Percentiles rank a stretch among this genome's conserved stretches.
Evolutionary conservation across 2,329 filamentous ascomycete genomes (phyloP).

Genomic region (Didymella lethalis): DNA sequence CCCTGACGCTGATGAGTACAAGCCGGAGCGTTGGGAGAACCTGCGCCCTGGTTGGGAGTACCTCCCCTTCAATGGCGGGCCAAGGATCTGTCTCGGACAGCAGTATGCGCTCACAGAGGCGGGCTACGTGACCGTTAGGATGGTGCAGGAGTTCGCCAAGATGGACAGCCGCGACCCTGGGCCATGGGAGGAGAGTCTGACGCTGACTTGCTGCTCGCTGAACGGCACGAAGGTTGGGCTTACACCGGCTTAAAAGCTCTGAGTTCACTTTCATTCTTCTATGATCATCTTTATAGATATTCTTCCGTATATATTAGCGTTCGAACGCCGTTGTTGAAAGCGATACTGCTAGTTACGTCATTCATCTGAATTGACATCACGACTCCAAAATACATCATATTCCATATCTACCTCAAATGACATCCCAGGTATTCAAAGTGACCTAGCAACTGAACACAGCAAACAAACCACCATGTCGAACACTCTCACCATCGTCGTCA

Average conservation of each 20-base stretch:
- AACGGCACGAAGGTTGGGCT: slow-evolving; percentile 45
- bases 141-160: slow-evolving; percentile 43
- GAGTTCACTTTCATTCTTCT: background rate
- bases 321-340: background rate
- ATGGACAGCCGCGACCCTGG: slow-evolving; percentile 43
- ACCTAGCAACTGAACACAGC: background rate
- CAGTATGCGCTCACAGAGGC: slow-evolving; percentile 50
- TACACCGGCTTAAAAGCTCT: slow-evolving; percentile 28
- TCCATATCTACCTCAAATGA: background rate
- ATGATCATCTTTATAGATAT: background rate
- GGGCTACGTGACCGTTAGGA: slow-evolving; percentile 43
- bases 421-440: background rate
- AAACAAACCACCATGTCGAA: slow-evolving; percentile 18
- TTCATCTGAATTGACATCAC: slow-evolving; percentile 18
- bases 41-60: slow-evolving; percentile 50
- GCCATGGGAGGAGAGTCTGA: slow-evolving; percentile 43
- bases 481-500: slow-evolving; percentile 32
- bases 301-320: slow-evolving; percentile 1
- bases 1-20: slow-evolving; percentile 58
- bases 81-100: slow-evolving; percentile 49
- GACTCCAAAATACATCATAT: slow-evolving; percentile 1
- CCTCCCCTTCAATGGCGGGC: slow-evolving; percentile 52
- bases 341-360: slow-evolving; percentile 16
- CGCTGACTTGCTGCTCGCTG: slow-evolving; percentile 37
- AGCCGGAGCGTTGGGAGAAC: slow-evolving; percentile 58